Evolutionary conservation across 2,329 filamentous ascomycete genomes (phyloP).

Genomic region (Leptographium lundbergii): DNA sequence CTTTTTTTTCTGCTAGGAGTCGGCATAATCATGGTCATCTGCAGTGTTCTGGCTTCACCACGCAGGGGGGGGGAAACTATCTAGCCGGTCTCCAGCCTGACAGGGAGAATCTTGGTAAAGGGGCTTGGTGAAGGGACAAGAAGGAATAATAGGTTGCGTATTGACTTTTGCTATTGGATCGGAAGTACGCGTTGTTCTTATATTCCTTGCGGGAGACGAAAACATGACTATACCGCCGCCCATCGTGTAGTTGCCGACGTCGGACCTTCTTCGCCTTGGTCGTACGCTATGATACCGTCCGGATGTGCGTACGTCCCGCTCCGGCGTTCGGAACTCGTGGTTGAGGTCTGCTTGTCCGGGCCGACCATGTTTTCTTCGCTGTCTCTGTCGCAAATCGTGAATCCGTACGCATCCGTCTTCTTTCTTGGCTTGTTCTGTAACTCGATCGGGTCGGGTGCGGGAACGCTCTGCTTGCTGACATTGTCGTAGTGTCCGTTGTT

Average conservation of each 20-base stretch:
- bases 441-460: not conserved
- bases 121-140: not conserved
- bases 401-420: not conserved
- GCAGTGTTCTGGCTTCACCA: not conserved
- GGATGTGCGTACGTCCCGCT: not conserved
- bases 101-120: too few relatives aligned
- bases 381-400: not conserved
- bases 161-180: not conserved
- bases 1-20: conserved; percentile 7
- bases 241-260: not conserved
- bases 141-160: not conserved
- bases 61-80: not conserved
- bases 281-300: not conserved
- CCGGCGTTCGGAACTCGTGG: not conserved
- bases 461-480: not conserved
- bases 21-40: not conserved
- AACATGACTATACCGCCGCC: not conserved
- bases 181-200: not conserved
- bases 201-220: not conserved
- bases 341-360: not conserved
- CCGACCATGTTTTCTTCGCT: conserved; percentile 1
- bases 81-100: not conserved
- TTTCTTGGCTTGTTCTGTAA: not conserved
- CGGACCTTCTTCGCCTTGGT: not conserved
- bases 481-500: not conserved